phyloP scores from a whole-genome alignment of 1,284 basidiomycete species.

The Rhodotorula sp. region DNA sequence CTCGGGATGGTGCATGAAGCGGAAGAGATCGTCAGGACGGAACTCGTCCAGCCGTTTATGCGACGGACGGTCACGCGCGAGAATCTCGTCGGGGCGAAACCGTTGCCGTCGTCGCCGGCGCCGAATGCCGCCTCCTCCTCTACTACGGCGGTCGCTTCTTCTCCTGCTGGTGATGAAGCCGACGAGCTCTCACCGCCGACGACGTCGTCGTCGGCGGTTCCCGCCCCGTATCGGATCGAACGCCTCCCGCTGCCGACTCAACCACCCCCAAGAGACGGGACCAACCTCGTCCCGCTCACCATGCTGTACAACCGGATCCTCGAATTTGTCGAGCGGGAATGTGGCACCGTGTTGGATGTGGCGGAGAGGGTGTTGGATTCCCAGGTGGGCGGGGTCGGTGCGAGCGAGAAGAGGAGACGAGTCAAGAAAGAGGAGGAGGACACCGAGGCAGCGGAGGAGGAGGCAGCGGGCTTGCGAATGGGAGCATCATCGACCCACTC shows the following conservation, averaged over 20 bases:
- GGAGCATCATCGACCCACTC: no score
- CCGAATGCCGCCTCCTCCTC: not conserved
- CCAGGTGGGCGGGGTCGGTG: no score
- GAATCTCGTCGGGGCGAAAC: constrained; percentile 52
- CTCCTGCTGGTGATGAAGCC: not conserved
- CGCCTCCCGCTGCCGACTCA: constrained; percentile 11
- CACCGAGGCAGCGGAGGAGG: no score
- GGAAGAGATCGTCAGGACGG: constrained; percentile 72
- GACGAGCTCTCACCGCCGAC: not conserved
- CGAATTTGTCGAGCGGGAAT: constrained; percentile 70
- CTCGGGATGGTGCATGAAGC: constrained; percentile 78
- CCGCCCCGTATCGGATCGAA: constrained; percentile 35
- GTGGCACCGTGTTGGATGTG: constrained; percentile 66
- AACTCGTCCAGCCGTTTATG: constrained; percentile 69
- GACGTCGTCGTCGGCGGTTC: constrained; percentile 10
- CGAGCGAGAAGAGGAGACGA: no score
- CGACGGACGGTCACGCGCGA: constrained; percentile 72
- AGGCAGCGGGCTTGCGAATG: not conserved
- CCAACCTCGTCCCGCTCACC: constrained; percentile 63
- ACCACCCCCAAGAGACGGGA: constrained; percentile 50
- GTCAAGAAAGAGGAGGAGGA: no score
- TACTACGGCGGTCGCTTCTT: not conserved
- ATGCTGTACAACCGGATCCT: constrained; percentile 76
- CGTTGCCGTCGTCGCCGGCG: not conserved
- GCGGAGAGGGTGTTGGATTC: constrained; percentile 57